Percentiles rank a stretch among this genome's conserved stretches.
phyloP scores from a whole-genome alignment of 176 grass and related monocot species.

The Elymus sibiricus region DNA sequence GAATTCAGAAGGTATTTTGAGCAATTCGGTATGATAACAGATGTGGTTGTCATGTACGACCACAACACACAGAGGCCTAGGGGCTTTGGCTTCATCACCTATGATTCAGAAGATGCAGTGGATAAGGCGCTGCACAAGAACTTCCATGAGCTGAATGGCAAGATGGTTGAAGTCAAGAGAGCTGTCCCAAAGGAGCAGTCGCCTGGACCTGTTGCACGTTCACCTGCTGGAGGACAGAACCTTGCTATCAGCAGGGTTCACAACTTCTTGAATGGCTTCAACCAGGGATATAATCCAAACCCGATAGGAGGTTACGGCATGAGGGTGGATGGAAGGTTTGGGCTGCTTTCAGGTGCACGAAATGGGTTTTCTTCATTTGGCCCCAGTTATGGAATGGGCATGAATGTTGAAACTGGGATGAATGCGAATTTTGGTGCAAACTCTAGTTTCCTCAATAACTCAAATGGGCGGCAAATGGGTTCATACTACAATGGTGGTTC shows the following conservation, averaged over 20 bases:
- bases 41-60: constrained; percentile 98
- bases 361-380: constrained; percentile 73
- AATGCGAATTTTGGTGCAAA: constrained; percentile 48
- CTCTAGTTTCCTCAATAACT: constrained; percentile 53
- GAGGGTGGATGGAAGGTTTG: constrained; percentile 73
- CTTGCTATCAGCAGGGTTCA: constrained; percentile 61
- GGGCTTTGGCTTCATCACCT: constrained; percentile 97
- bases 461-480: constrained; percentile 62
- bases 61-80: constrained; percentile 91
- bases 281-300: constrained; percentile 59
- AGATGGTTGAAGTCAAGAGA: constrained; percentile 96
- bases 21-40: constrained; percentile 82
- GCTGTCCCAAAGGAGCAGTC: constrained; percentile 95
- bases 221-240: constrained; percentile 57
- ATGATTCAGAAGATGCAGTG: constrained; percentile 86
- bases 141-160: constrained; percentile 93
- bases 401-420: constrained; percentile 62
- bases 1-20: constrained; percentile 95
- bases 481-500: constrained; percentile 65
- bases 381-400: constrained; percentile 70
- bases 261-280: constrained; percentile 74
- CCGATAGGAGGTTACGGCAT: constrained; percentile 75
- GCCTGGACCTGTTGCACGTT: constrained; percentile 68
- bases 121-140: constrained; percentile 76
- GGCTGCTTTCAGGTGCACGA: constrained; percentile 56